phyloP scores from a whole-genome alignment of 306 rosid genomes.

The Arachis stenosperma region DNA sequence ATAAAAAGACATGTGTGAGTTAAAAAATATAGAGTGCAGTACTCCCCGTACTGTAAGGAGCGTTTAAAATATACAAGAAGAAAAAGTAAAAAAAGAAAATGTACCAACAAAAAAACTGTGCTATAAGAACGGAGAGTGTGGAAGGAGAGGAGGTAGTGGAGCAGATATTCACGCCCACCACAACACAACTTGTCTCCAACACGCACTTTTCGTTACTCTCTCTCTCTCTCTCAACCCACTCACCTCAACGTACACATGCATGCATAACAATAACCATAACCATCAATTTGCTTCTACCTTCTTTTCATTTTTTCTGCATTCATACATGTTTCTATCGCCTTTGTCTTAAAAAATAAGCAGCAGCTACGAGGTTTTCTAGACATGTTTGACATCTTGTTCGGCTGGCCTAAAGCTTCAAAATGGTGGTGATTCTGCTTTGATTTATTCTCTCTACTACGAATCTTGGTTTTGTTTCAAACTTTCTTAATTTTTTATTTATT shows the following conservation, averaged over 20 bases:
- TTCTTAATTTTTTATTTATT: not conserved
- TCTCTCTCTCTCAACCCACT: not conserved
- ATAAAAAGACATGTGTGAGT: too few species aligned
- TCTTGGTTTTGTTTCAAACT: too few species aligned
- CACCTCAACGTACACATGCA: not conserved
- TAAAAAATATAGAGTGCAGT: too few species aligned
- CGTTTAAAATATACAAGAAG: too few species aligned
- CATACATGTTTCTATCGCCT: too few species aligned
- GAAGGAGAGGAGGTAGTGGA: not conserved
- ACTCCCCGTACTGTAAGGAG: too few species aligned
- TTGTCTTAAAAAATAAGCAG: too few species aligned
- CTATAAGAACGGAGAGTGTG: not conserved
- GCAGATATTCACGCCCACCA: not conserved
- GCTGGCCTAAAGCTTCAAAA: conserved; percentile 75
- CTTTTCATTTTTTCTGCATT: too few species aligned
- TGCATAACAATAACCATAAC: not conserved
- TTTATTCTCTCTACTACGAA: too few species aligned
- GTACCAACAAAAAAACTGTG: too few species aligned
- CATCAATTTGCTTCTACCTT: too few species aligned
- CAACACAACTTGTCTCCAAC: not conserved
- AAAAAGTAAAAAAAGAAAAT: too few species aligned
- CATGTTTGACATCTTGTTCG: conserved; percentile 67
- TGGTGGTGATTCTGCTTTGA: conserved; percentile 45
- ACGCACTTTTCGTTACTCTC: not conserved
- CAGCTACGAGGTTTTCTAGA: not conserved